These are phyloP conservation scores for Colletotrichum plurivorum DNA, from an alignment of 2,329 filamentous ascomycete species.

Conservation along the genomic window DNA sequence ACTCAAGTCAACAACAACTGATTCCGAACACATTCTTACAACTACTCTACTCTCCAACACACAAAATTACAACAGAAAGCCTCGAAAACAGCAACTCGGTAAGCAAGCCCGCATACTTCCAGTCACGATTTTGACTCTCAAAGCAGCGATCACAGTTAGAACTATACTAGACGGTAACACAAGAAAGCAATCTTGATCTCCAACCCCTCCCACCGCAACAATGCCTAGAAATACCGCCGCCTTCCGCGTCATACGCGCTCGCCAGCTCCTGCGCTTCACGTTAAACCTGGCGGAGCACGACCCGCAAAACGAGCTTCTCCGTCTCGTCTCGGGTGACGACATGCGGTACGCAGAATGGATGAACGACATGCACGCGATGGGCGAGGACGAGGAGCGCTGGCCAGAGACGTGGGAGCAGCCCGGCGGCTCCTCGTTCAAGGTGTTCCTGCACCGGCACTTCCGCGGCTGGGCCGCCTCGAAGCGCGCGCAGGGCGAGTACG, in stretches of 20 bases:
- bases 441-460: constrained; percentile 3
- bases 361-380: not conserved
- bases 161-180: too few species aligned
- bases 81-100: too few species aligned
- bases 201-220: not conserved
- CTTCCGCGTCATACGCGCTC: constrained; percentile 7
- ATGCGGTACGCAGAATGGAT: not conserved
- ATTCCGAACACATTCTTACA: too few species aligned
- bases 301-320: not conserved
- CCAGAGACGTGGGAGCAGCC: not conserved
- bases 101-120: too few species aligned
- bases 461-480: not conserved
- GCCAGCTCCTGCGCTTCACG: not conserved
- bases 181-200: not conserved
- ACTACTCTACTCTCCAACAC: too few species aligned
- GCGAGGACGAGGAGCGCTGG: not conserved
- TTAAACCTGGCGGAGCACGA: not conserved
- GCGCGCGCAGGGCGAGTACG: constrained; percentile 5
- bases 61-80: too few species aligned
- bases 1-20: too few species aligned
- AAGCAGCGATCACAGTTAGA: too few species aligned
- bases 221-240: constrained; percentile 1
- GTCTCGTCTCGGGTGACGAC: not conserved
- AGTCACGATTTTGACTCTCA: too few species aligned
- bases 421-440: constrained; percentile 4